A percentile compares a stretch with the other conserved stretches of the same genome.
Conservation (phyloP, 2,329 filamentous ascomycete species). For the Neonectria sp. region DNA sequence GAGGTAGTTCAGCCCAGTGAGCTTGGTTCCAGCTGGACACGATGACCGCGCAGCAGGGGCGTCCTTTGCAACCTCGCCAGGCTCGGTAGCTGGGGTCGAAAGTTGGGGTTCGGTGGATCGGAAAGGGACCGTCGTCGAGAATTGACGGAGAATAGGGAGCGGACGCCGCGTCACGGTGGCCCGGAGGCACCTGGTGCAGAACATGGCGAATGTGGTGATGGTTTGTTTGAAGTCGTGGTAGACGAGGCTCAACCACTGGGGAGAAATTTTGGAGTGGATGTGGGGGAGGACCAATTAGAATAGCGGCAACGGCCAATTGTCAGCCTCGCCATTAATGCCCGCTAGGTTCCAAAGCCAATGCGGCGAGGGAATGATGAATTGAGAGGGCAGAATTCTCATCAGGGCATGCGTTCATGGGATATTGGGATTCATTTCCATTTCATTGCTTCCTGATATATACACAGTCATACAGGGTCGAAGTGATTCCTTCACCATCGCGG, state of each 20-base stretch:
- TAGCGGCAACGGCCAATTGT: conserved; percentile 37
- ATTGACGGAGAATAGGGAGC: conserved; percentile 52
- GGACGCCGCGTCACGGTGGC: conserved; percentile 53
- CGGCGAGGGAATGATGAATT: not conserved
- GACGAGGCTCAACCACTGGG: conserved; percentile 42
- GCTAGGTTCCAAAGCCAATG: conserved; percentile 7
- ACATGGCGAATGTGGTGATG: conserved; percentile 52
- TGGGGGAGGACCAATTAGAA: conserved; percentile 47
- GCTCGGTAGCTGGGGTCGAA: conserved; percentile 52
- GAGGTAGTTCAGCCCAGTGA: conserved; percentile 83
- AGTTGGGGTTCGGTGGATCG: conserved; percentile 56
- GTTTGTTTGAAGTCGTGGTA: conserved; percentile 45
- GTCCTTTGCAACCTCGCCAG: conserved; percentile 51
- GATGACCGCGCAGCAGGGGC: conserved; percentile 59
- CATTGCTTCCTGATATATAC: conserved; percentile 52
- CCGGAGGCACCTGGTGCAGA: conserved; percentile 66
- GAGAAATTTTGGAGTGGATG: conserved; percentile 50
- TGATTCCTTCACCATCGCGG: conserved; percentile 38
- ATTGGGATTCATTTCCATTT: conserved; percentile 41
- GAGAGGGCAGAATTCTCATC: not conserved
- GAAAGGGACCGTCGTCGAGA: conserved; percentile 58
- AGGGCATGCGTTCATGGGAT: not conserved
- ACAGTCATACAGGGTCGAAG: conserved; percentile 51
- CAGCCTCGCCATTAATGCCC: conserved; percentile 47
- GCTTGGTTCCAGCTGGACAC: conserved; percentile 77